Conservation (phyloP, 2,329 filamentous ascomycete genomes). For the Dactylellina leptospora region DNA sequence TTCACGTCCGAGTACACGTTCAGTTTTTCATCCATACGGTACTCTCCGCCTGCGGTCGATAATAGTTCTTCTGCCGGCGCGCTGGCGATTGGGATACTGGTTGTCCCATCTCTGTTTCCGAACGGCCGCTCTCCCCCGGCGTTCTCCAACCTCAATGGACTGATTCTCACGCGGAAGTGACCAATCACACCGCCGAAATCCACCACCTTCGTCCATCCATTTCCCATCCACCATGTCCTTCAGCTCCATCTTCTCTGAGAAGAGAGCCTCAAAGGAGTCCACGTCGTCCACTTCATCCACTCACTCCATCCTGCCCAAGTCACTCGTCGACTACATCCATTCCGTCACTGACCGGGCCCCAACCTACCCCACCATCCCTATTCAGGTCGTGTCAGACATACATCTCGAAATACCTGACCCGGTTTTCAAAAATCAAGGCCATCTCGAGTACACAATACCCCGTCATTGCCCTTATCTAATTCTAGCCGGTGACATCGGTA, state of each 20-base stretch:
- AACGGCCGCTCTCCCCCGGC: conserved; percentile 33
- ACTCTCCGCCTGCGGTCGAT: neutral
- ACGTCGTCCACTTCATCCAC: conserved; percentile 46
- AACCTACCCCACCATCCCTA: conserved; percentile 51
- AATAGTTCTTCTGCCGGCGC: conserved; percentile 1
- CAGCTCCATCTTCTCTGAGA: conserved; percentile 52
- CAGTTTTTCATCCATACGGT: conserved; percentile 6
- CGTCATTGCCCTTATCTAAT: conserved; percentile 62
- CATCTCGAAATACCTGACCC: conserved; percentile 64
- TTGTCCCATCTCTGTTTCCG: conserved; percentile 27
- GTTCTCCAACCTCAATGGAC: conserved; percentile 45
- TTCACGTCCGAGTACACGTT: conserved; percentile 1
- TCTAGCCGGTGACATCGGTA: conserved; percentile 66
- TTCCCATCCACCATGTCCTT: conserved; percentile 48
- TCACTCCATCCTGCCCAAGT: conserved; percentile 50
- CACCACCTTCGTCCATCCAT: neutral
- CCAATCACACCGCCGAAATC: conserved; percentile 47
- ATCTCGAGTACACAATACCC: conserved; percentile 62
- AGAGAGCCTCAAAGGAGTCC: conserved; percentile 50
- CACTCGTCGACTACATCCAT: conserved; percentile 50
- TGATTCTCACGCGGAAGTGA: conserved; percentile 45
- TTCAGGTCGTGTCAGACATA: conserved; percentile 66
- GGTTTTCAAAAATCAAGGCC: conserved; percentile 56
- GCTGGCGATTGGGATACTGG: conserved; percentile 41
- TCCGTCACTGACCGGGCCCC: conserved; percentile 41